Base-by-base conservation (phyloP, 805 yeast species). In the Maudiozyma bulderi region DNA sequence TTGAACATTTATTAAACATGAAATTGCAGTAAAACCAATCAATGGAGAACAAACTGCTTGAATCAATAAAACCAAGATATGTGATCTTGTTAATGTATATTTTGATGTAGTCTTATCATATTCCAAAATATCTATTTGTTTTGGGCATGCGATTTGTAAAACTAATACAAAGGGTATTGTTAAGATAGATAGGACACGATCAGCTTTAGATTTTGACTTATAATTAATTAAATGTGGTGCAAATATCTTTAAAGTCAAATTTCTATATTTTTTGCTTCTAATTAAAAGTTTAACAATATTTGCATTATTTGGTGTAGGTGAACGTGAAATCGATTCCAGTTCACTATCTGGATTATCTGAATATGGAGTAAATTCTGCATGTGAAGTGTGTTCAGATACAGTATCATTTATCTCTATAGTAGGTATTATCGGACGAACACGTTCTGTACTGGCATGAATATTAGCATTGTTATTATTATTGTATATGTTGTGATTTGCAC, bases 61-160 rank as follows among this genome's bases (percentile, higher is more conserved):
- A 1, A 58, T 8, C 13, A 65, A 45, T 10, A 70, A 49, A 3
- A 68, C 47, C 1, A 52, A 8, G 31, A 61, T 50, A 2, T 55
- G 61, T 10, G 51, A 44, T 9, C 50, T 52, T 32, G 61, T 49
- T 8, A 60, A 46, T 4, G 52, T 9, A 40, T 56, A 58, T 35
- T 51, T 52, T 8, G 60, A 55, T n/a, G 54, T 48, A 2, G 50
- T 44, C 11, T 57, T 57, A 38, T 59, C 59, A 43, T 57, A 64
- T 9, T 61, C 62, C 7, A 57, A 29, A 8, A 61, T 45, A n/a
- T 61, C 57, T 11, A 57, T 58, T 20, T 56, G 51, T 35, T 57
- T 53, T 1, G 76, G 76, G 37, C 72, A 60, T 10, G 72, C 65
- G 10, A 70, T 40, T 43, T 67, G 60, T 5, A 71, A 52, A 1